Base-by-base conservation (phyloP, 371 early-diverging fungal species). In the Saksenaea vasiformis region DNA sequence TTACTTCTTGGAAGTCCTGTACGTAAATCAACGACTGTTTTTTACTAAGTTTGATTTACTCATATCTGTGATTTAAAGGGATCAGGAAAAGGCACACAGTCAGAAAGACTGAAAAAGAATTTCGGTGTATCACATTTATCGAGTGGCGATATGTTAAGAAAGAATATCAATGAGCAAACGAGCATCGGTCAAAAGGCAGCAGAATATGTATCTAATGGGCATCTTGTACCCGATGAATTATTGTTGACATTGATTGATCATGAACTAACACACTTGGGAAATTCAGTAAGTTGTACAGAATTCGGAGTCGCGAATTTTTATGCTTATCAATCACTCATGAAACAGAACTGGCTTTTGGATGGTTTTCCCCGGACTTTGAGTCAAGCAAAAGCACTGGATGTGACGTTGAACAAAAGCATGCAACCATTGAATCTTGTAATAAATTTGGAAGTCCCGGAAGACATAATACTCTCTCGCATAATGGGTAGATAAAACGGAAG, bases 301-400 rank as follows among this genome's bases (percentile, higher is more conserved):
- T 55, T 38, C 54, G n/a, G 15, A 39, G 39, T 39, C 26, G 41
- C 1, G 41, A 34, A 0, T 65, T 47, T 57, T 62, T 62, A 22
- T 53, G 36, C 14, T 44, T 53, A n/a, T 15, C 36, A 14, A 56
- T 38, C 41, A 26, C 17, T 36, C 22, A 11, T 34, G 41, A 2
- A 37, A 39, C 56, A 88, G 77, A 86, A 85, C 63, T 94, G 95
- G 91, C 76, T 98, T 11, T 86, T 98, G 19, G 99, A 98, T 82
- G 99, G 99, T 14, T 99, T 95, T 72, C 99, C 99, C 39, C 86
- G 99, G 44, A 97, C 92, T 2, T 68, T 93, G 26, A 67, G 69
- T 4, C 99, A 99, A 80, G 97, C 99, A 1, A 66, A 86, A 57
- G 82, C 85, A 8, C 77, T 98, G 60, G 95, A 95, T 72, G 62